Evolutionary conservation across 345 rosid species (phyloP).

Genomic region (Microthlaspi erraticum): DNA sequence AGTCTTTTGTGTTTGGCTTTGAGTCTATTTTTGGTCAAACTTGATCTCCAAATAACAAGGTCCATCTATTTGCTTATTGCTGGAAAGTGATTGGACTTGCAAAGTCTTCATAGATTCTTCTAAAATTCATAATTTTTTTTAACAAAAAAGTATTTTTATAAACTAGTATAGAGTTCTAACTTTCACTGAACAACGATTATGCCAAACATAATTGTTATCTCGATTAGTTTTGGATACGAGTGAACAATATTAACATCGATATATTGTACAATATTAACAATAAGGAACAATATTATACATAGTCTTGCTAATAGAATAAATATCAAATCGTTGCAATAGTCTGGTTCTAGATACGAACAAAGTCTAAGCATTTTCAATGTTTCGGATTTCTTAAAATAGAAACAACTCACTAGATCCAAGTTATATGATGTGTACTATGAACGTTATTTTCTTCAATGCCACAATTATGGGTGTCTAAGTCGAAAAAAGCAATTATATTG

Average conservation of each 20-base stretch:
- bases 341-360: conserved; percentile 20
- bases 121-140: background rate
- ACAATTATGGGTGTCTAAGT: background rate
- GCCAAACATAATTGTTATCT: conserved; percentile 17
- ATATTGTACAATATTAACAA: background rate
- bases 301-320: conserved; percentile 8
- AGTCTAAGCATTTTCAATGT: conserved; percentile 5
- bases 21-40: conserved; percentile 36
- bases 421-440: background rate
- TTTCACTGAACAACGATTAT: conserved; percentile 7
- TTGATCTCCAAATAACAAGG: conserved; percentile 15
- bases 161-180: conserved; percentile 5
- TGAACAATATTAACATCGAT: conserved; percentile 28
- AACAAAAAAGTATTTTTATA: background rate
- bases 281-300: background rate
- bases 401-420: background rate
- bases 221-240: conserved; percentile 9
- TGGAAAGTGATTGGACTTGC: conserved; percentile 34
- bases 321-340: background rate
- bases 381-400: background rate
- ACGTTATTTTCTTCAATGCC: background rate
- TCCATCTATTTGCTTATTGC: conserved; percentile 23
- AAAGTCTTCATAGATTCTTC: conserved; percentile 31
- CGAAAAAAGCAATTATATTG: no score
- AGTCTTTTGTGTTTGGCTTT: conserved; percentile 40